phyloP scores from a whole-genome alignment of 306 rosid genomes.

The Pachyrhizus erosus region DNA sequence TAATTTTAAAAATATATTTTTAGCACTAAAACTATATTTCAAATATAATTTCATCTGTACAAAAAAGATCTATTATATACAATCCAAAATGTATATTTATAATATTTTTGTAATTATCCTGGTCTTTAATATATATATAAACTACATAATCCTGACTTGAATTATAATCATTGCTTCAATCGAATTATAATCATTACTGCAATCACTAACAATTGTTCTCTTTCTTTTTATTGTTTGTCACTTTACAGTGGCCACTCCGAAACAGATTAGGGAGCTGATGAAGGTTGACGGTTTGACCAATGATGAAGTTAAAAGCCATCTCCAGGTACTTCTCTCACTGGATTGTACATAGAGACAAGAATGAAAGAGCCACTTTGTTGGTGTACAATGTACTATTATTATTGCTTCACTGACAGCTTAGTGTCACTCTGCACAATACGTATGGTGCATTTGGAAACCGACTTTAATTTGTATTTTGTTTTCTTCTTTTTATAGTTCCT shows the following conservation, averaged over 20 bases:
- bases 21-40: neutral
- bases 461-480: neutral
- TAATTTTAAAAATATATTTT: neutral
- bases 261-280: conserved; percentile 93
- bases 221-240: neutral
- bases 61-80: neutral
- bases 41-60: neutral
- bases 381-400: neutral
- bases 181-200: neutral
- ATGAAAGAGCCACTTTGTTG: neutral
- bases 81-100: neutral
- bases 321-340: conserved; percentile 61
- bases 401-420: conserved; percentile 38
- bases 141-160: neutral
- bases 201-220: neutral
- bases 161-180: neutral
- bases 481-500: neutral
- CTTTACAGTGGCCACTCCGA: conserved; percentile 81
- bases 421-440: conserved; percentile 27
- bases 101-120: neutral
- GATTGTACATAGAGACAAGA: conserved; percentile 25
- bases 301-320: conserved; percentile 97
- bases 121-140: neutral
- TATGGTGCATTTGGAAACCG: neutral
- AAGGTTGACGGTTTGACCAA: conserved; percentile 98